Conservation (phyloP, 768 basidiomycete genomes). For the Phlebiopsis gigantea region DNA sequence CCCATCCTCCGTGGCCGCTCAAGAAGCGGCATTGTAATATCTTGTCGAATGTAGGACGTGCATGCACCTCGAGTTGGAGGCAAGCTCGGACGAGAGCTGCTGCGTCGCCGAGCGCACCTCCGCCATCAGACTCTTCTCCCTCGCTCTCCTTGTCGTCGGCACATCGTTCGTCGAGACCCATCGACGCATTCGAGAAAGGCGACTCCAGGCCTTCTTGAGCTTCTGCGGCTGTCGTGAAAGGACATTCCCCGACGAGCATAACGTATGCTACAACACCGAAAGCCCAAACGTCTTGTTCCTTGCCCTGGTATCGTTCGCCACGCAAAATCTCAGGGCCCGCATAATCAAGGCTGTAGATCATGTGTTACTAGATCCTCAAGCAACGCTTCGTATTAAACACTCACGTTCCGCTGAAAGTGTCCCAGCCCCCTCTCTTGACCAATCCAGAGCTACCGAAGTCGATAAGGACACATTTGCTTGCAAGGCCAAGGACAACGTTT, state of each 20-base stretch:
- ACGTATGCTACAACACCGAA: slow-evolving; percentile 97
- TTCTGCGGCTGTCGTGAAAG: slow-evolving; percentile 86
- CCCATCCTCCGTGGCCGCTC: slow-evolving; percentile 73
- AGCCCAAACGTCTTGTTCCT: slow-evolving; percentile 98
- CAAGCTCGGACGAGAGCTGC: slow-evolving; percentile 81
- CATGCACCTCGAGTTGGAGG: slow-evolving; percentile 69
- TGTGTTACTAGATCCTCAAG: neutral
- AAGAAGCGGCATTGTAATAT: slow-evolving; percentile 80
- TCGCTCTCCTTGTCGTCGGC: slow-evolving; percentile 65
- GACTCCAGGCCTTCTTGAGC: slow-evolving; percentile 80
- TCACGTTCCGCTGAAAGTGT: slow-evolving; percentile 90
- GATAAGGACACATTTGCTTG: slow-evolving; percentile 85
- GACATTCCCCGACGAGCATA: slow-evolving; percentile 86
- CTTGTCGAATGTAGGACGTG: slow-evolving; percentile 82
- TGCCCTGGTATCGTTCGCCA: slow-evolving; percentile 91
- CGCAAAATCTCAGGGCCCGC: slow-evolving; percentile 95
- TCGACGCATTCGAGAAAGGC: slow-evolving; percentile 71
- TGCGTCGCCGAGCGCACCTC: slow-evolving; percentile 80
- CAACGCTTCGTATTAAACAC: slow-evolving; percentile 27
- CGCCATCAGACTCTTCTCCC: slow-evolving; percentile 78
- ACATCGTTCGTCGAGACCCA: slow-evolving; percentile 76
- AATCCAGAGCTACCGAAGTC: slow-evolving; percentile 95
- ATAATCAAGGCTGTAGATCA: slow-evolving; percentile 67
- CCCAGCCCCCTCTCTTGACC: slow-evolving; percentile 81
- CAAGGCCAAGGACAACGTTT: slow-evolving; percentile 80